phyloP scores from a whole-genome alignment of 192 early-diverging fungal genomes.

The Piromyces finnis region DNA sequence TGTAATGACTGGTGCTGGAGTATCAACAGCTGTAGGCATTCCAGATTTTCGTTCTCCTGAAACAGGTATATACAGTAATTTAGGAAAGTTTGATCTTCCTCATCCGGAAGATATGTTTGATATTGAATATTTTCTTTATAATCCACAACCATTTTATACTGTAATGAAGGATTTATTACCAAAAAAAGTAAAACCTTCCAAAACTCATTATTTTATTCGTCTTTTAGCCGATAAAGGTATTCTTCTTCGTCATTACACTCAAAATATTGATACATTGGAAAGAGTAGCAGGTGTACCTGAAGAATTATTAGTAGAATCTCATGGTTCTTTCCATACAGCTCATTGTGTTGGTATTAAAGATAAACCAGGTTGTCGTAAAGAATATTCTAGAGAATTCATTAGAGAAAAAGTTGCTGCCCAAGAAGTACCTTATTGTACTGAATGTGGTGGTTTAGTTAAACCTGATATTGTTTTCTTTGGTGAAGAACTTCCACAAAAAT shows the following conservation, averaged over 20 bases:
- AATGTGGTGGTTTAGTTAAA: slow-evolving; percentile 62
- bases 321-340: slow-evolving; percentile 78
- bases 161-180: slow-evolving; percentile 84
- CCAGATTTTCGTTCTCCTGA: slow-evolving; percentile 86
- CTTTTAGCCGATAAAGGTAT: slow-evolving; percentile 51
- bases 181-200: slow-evolving; percentile 51
- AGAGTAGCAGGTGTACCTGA: slow-evolving; percentile 53
- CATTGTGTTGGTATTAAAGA: slow-evolving; percentile 50
- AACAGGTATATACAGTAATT: slow-evolving; percentile 82
- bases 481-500: slow-evolving; percentile 67
- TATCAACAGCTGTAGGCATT: slow-evolving; percentile 66
- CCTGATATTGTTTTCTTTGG: slow-evolving; percentile 96
- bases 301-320: slow-evolving; percentile 73
- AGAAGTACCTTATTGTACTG: slow-evolving; percentile 47
- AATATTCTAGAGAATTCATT: slow-evolving; percentile 14
- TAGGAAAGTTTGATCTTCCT: slow-evolving; percentile 72
- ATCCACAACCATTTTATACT: slow-evolving; percentile 73
- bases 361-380: slow-evolving; percentile 6
- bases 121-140: slow-evolving; percentile 64
- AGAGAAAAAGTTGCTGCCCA: slow-evolving; percentile 26
- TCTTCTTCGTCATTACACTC: slow-evolving; percentile 72
- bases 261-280: slow-evolving; percentile 91
- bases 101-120: slow-evolving; percentile 91
- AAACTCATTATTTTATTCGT: slow-evolving; percentile 71
- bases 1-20: slow-evolving; percentile 82